Conservation (phyloP, 108 stramenopile genomes). For the Bacterosira constricta region DNA sequence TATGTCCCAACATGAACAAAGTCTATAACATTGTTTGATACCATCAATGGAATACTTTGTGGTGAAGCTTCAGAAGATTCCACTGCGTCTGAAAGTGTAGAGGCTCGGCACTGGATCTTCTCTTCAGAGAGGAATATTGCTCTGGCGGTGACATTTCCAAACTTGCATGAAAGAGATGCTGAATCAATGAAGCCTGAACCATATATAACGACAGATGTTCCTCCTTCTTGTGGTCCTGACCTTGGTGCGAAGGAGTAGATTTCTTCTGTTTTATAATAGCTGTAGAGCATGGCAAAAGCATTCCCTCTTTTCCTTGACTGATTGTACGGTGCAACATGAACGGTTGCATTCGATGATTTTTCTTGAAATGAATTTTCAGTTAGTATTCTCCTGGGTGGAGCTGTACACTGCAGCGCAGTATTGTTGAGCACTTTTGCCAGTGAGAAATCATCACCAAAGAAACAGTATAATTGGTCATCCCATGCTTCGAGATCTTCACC, state of each 20-base stretch:
- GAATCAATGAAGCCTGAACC: neutral
- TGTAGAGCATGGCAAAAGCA: neutral
- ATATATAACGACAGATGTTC: neutral
- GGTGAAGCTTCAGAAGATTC: too few species aligned
- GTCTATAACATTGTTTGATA: constrained; percentile 3
- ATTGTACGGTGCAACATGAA: neutral
- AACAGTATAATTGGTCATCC: neutral
- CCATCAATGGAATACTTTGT: neutral
- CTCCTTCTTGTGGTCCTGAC: neutral
- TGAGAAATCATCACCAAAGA: neutral
- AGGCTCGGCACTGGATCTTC: neutral
- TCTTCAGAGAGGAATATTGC: neutral
- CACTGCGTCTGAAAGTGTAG: neutral
- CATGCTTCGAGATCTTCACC: neutral
- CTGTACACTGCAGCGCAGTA: neutral
- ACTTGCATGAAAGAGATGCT: neutral
- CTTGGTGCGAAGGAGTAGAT: neutral
- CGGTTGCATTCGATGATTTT: neutral
- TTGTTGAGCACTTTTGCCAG: neutral
- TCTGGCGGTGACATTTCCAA: neutral
- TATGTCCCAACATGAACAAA: neutral
- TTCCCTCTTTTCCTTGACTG: neutral
- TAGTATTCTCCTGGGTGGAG: neutral
- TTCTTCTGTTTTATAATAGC: neutral
- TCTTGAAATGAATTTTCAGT: too few species aligned